Evolutionary conservation across 306 rosid genomes (phyloP), one percentile per base, ranked within the genome.

Genomic region (Trifolium pratense): DNA sequence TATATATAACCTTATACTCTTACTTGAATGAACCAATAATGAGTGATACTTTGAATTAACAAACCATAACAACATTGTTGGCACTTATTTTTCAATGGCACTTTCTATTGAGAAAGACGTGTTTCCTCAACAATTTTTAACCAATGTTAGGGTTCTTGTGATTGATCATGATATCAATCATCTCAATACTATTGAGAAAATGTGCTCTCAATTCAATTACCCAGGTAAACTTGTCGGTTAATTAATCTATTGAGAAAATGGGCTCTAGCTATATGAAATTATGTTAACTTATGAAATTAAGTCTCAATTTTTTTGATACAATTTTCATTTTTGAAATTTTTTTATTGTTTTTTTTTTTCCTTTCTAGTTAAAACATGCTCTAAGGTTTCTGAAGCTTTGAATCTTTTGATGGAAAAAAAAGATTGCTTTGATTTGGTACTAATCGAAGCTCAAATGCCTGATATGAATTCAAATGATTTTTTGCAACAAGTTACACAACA

Each of bases 371-470:
- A 84, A 5, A 31, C 79, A 20, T 88, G 86, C 53, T 32, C 79
- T 8, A 66, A 81, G 21, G 81, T 84, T 31, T 11, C 73, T 20
- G 76, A 0, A 72, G 97, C 94, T 61, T 78, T 85, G 83, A 67
- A 81, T 69, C 80, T 80, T 70, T 57, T 91, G 18, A 78, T 86
- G 11, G 88, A 85, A 83, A 84, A 29, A n/a, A 87, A 75, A 39
- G 80, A 53, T 15, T 58, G 20, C 67, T 77, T 87, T 64, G 94
- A 91, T 73, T 78, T 89, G 64, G 77, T 91, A 26, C 66, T 91
- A 21, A 79, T 89, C 23, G 97, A 85, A 25, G 90, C 80, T 73
- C 81, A 86, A 25, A 87, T 91, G 89, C 87, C 88, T 29, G 82
- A 81, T 31, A 79, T 85, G 86, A 84, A 91, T 75, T 89, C 87